These are phyloP conservation scores for Candida chilensis DNA, from an alignment of 805 yeast species.

Conservation along the genomic window DNA sequence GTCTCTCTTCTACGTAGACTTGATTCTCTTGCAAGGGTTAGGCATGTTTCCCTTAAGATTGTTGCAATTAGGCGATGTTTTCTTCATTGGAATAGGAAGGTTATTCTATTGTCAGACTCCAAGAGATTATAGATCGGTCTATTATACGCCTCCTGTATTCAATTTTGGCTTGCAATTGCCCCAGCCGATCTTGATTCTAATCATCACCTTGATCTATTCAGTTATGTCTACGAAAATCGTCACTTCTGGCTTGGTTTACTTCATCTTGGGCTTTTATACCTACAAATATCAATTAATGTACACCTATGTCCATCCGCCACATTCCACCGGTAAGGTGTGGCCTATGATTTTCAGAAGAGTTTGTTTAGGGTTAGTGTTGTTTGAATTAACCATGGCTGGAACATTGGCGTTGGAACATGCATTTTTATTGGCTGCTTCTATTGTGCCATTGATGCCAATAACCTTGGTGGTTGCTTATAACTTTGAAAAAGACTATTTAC, in stretches of 20 bases:
- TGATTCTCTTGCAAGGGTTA: constrained; percentile 63
- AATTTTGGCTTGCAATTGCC: constrained; percentile 56
- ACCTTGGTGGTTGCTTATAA: constrained; percentile 37
- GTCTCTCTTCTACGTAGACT: constrained; percentile 46
- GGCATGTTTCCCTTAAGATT: constrained; percentile 54
- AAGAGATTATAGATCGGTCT: constrained; percentile 37
- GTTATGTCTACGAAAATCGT: constrained; percentile 54
- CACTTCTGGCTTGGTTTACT: constrained; percentile 48
- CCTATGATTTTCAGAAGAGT: constrained; percentile 51
- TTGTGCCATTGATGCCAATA: constrained; percentile 38
- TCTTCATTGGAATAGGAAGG: constrained; percentile 32
- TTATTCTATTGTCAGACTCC: constrained; percentile 36
- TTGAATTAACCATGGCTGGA: constrained; percentile 58
- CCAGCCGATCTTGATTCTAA: constrained; percentile 49
- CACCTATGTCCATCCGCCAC: constrained; percentile 55
- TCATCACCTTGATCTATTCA: constrained; percentile 49
- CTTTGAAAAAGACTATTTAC: constrained; percentile 45
- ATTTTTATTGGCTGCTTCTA: constrained; percentile 33
- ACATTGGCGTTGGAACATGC: constrained; percentile 54
- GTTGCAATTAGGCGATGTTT: constrained; percentile 46
- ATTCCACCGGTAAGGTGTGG: constrained; percentile 62
- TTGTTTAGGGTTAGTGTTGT: constrained; percentile 43
- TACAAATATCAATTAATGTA: constrained; percentile 56
- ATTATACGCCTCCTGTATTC: constrained; percentile 49
- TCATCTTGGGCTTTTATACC: constrained; percentile 46